A percentile compares a stretch with the other conserved stretches of the same genome.
Conservation (phyloP, 2,329 filamentous ascomycete genomes). For the Pezicula carpinea region DNA sequence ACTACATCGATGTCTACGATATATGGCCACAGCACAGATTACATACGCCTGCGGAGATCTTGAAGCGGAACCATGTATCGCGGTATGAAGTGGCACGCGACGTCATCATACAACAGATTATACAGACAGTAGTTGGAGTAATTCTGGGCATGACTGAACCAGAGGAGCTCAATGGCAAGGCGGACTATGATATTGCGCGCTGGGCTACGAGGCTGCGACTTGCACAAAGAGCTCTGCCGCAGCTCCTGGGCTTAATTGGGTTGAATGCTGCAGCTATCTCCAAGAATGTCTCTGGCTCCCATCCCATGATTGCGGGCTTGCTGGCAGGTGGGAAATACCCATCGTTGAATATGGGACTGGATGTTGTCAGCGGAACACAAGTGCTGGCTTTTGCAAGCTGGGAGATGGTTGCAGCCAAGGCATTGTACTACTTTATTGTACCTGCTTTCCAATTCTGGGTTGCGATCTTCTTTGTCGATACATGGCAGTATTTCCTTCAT, state of each 20-base stretch:
- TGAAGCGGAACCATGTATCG: constrained; percentile 79
- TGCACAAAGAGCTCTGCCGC: constrained; percentile 72
- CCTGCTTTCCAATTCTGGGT: constrained; percentile 73
- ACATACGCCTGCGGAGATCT: constrained; percentile 88
- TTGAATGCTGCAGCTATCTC: constrained; percentile 73
- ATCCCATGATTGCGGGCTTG: constrained; percentile 70
- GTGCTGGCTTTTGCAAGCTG: constrained; percentile 75
- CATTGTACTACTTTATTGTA: constrained; percentile 74
- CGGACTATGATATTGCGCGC: constrained; percentile 80
- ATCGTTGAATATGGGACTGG: constrained; percentile 55
- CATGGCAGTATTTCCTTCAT: constrained; percentile 98
- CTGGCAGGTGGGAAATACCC: constrained; percentile 81
- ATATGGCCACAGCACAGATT: constrained; percentile 87
- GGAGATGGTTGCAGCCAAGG: constrained; percentile 72
- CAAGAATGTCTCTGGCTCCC: constrained; percentile 64
- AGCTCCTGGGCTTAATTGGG: constrained; percentile 65
- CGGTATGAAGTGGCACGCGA: constrained; percentile 83
- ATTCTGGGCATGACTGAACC: constrained; percentile 68
- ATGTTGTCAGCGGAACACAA: constrained; percentile 43
- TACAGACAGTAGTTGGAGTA: constrained; percentile 72
- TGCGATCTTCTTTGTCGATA: constrained; percentile 77
- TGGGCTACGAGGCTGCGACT: constrained; percentile 83
- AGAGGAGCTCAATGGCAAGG: constrained; percentile 67
- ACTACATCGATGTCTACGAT: constrained; percentile 54
- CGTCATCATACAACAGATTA: constrained; percentile 85